phyloP scores from a whole-genome alignment of 495 filamentous ascomycete genomes.

The Daldinia childiae region DNA sequence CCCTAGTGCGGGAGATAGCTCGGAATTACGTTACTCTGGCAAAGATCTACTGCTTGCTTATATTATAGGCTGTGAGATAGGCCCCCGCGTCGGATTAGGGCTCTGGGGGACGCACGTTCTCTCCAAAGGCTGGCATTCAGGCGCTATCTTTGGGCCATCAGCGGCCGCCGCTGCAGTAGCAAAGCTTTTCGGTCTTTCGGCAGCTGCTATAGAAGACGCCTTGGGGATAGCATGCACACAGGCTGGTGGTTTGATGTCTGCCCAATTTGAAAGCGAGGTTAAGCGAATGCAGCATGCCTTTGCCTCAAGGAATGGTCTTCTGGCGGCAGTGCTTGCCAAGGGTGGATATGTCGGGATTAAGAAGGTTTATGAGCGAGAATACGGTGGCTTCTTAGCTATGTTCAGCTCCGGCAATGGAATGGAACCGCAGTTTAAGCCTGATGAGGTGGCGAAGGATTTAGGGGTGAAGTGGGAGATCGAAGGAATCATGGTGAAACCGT shows the following conservation, averaged over 20 bases:
- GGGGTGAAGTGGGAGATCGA: slow-evolving; percentile 53
- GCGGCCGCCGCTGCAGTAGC: slow-evolving; percentile 51
- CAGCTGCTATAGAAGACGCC: slow-evolving; percentile 48
- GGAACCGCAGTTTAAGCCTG: slow-evolving; percentile 43
- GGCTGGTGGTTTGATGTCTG: slow-evolving; percentile 55
- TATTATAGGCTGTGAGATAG: not conserved
- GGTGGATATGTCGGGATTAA: slow-evolving; percentile 56
- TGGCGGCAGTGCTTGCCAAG: slow-evolving; percentile 52
- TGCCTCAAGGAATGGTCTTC: slow-evolving; percentile 56
- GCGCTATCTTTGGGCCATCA: slow-evolving; percentile 54
- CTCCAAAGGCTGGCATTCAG: slow-evolving; percentile 55
- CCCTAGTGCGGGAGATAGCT: not conserved
- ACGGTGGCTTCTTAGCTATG: slow-evolving; percentile 55
- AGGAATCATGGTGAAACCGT: slow-evolving; percentile 51
- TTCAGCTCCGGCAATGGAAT: slow-evolving; percentile 51
- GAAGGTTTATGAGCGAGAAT: slow-evolving; percentile 54
- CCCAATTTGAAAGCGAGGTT: slow-evolving; percentile 55
- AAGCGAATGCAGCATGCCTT: slow-evolving; percentile 62
- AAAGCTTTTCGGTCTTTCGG: slow-evolving; percentile 50
- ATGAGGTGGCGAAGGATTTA: slow-evolving; percentile 49
- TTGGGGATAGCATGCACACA: slow-evolving; percentile 57
- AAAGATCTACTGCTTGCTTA: not conserved
- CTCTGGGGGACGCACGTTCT: not conserved
- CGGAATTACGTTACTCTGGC: not conserved
- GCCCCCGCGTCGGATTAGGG: not conserved